Conservation (phyloP, 2,329 filamentous ascomycete species). For the Trichophyton equinum region DNA sequence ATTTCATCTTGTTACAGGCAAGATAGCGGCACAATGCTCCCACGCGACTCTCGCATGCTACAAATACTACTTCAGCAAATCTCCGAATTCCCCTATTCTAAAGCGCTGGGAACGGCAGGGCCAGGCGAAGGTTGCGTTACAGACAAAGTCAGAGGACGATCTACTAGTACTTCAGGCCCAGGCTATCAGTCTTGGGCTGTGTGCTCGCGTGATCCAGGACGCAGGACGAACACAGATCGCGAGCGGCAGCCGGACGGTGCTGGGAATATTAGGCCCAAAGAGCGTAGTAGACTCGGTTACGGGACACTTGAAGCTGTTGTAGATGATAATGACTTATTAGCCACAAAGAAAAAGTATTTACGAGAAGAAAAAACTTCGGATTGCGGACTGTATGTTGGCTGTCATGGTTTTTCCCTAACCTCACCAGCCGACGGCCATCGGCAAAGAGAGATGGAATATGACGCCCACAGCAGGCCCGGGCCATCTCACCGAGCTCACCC, state of each 20-base stretch:
- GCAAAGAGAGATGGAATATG: constrained; percentile 86
- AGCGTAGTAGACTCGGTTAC: constrained; percentile 79
- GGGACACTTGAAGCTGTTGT: constrained; percentile 71
- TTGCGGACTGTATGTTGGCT: constrained; percentile 46
- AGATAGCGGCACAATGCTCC: constrained; percentile 89
- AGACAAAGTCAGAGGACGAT: constrained; percentile 74
- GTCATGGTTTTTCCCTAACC: constrained; percentile 83
- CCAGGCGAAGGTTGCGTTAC: constrained; percentile 87
- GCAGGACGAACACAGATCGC: constrained; percentile 97
- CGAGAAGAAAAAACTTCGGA: no score
- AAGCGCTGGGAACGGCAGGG: constrained; percentile 74
- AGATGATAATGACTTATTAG: constrained; percentile 18
- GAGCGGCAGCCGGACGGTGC: constrained; percentile 77
- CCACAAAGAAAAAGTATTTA: no score
- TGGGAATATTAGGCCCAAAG: constrained; percentile 69
- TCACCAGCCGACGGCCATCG: constrained; percentile 79
- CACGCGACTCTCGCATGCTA: constrained; percentile 98
- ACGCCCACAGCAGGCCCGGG: constrained; percentile 45
- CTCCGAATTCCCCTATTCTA: constrained; percentile 50
- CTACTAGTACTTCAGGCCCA: constrained; percentile 62
- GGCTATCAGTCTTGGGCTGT: constrained; percentile 71
- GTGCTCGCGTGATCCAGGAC: constrained; percentile 82
- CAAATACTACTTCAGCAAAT: constrained; percentile 56
- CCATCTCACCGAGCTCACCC: constrained; percentile 54
- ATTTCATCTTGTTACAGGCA: constrained; percentile 48